These are phyloP conservation scores for Backusella luteola DNA, from an alignment of 192 early-diverging fungal genomes.

Conservation along the genomic window DNA sequence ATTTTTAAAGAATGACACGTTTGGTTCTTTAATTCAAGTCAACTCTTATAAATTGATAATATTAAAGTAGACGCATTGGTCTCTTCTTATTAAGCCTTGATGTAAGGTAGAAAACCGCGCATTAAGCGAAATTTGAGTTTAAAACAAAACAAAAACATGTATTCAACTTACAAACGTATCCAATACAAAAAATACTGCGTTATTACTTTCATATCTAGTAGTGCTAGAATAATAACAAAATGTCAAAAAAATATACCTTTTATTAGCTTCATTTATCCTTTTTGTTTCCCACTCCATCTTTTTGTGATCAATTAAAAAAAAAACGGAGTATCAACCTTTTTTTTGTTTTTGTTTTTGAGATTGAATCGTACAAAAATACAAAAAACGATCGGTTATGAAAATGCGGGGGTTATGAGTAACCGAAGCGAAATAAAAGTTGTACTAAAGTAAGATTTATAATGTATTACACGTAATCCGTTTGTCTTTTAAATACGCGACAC, in stretches of 20 bases:
- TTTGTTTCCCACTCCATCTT: neutral
- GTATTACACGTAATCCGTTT: neutral
- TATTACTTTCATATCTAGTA: too few species aligned
- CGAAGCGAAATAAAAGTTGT: neutral
- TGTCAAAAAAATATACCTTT: neutral
- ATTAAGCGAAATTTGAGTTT: too few species aligned
- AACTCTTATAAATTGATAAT: too few species aligned
- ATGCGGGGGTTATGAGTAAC: neutral
- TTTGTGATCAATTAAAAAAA: neutral
- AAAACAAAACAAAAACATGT: too few species aligned
- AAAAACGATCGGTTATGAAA: constrained; percentile 3
- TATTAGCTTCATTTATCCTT: neutral
- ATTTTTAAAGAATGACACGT: too few species aligned
- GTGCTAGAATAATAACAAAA: neutral
- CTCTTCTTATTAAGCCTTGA: too few species aligned
- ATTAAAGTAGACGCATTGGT: too few species aligned
- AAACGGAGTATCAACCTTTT: neutral
- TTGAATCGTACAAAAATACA: neutral
- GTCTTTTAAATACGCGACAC: neutral
- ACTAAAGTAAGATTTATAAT: neutral
- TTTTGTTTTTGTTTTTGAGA: neutral
- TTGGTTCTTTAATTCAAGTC: too few species aligned
- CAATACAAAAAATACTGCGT: too few species aligned
- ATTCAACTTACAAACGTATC: too few species aligned
- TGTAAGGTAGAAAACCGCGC: too few species aligned